Evolutionary conservation across 1,139 yeast species (phyloP), one percentile per base, ranked within the genome.

Genomic region (Wickerhamomyces sp.): DNA sequence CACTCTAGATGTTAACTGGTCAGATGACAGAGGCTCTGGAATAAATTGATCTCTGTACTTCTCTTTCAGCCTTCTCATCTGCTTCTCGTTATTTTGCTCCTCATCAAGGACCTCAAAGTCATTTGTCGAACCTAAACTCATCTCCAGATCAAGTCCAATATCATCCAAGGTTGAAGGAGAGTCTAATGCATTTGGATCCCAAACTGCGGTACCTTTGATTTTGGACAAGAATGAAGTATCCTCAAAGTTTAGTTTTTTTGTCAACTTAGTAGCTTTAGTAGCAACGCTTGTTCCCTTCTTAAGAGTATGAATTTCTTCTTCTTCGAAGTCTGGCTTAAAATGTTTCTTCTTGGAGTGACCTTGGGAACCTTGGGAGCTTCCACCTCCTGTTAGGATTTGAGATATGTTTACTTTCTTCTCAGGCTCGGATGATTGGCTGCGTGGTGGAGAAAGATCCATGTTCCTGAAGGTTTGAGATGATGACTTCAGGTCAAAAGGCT

Each of bases 1-100:
- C 1, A 68, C 66, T 42, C 69, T 62, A 0, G 45, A 40, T 8
- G 56, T 45, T 14, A 72, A 43, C 35, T 65, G 67, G 1, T 45
- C 43, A 9, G 56, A 49, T 50, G 13, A 64, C 40, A 1, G 50
- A 33, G 1, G 51, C 51, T 7, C 50, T 49, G 26, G 42, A 54
- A 2, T 36, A 38, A 18, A 18, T 10, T 33, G 36, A 6, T 27
- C 51, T 6, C 38, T 15, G 30, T 56, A 58, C 37, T 57, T 58
- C 23, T 39, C 29, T 36, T 39, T 31, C 2, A 51, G 47, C 1
- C 45, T 15, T 10, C 37, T 44, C 11, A 37, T 40, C 41, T 53
- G 53, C 32, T 51, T 55, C 11, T 29, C 26, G 31, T 38, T 37
- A 36, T 54, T 54, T 14, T 43, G 37, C 2, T 23, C 26, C 39